Base-by-base conservation (phyloP, 371 early-diverging fungal genomes). In the Mucor racemosus region DNA sequence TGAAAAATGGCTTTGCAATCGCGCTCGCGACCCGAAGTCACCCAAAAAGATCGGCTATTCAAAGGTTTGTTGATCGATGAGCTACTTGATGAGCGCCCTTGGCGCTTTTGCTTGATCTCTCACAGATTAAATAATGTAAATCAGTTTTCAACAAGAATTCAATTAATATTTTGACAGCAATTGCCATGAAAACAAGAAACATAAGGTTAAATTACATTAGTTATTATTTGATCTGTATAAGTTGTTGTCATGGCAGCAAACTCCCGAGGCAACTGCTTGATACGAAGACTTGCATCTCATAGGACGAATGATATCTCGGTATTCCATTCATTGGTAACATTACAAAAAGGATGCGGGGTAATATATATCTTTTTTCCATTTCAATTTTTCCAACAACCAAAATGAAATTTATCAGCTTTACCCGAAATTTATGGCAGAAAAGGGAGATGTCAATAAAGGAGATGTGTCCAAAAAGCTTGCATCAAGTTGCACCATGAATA, bases 261-360 rank as follows among this genome's bases (percentile, higher is more conserved):
- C 0, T 14, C 5, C n/a, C 0, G 3, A 46, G 5, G 3, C 3
- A 1, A 46, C 8, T 3, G 3, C 26, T 26, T 26, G 26, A 26
- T 26, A 26, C 26, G 3, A 46, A 46, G 19, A 6, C 46, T 19
- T 19, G 9, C 19, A 2, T 17, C 17, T 19, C 9, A 46, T 19
- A 19, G 46, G 46, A 46, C 9, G 19, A 46, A 8, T 17, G 17
- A 19, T n/a, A 46, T 46, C 46, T 8, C 17, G 21, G 46, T 17
- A 46, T 46, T 19, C 46, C 46, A 46, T 31, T 26, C 26, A 53
- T 53, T 21, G 53, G 53, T 53, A 31, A 14, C 31, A 53, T 53
- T 26, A 14, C 53, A 13, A 53, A 31, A 31, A 53, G 13, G 19
- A 53, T 53, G 53, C 53, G 53, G 53, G 53, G 53, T 53, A 53